A percentile compares a stretch with the other conserved stretches of the same genome.
Conservation (phyloP, 2,329 filamentous ascomycete species). For the Aureobasidium uvarum region DNA sequence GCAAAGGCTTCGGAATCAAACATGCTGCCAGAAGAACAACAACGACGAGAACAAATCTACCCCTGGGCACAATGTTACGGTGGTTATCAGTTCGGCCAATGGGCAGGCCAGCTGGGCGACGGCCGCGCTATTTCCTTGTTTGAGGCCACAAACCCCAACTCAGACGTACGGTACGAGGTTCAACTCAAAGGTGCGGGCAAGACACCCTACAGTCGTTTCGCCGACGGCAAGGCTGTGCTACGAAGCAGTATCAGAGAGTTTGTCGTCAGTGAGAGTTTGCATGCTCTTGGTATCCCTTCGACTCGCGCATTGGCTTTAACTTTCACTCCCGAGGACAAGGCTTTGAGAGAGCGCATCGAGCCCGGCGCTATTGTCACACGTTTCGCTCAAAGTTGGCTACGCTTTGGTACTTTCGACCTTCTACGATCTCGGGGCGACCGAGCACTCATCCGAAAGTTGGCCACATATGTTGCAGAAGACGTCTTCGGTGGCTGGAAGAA, state of each 20-base stretch:
- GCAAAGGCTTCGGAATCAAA: constrained; percentile 40
- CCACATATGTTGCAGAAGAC: constrained; percentile 81
- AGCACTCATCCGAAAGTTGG: constrained; percentile 67
- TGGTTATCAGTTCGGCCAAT: constrained; percentile 69
- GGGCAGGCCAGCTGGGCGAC: constrained; percentile 95
- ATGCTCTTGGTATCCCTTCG: constrained; percentile 80
- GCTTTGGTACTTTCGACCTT: constrained; percentile 96
- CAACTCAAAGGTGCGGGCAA: constrained; percentile 92
- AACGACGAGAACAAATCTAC: constrained; percentile 68
- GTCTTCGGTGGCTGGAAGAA: constrained; percentile 85
- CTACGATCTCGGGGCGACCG: constrained; percentile 78
- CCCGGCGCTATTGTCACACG: constrained; percentile 89
- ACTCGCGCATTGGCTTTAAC: constrained; percentile 84
- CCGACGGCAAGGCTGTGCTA: constrained; percentile 91
- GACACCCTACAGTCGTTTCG: constrained; percentile 94
- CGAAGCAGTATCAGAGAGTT: constrained; percentile 93
- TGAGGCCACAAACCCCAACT: constrained; percentile 73
- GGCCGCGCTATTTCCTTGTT: constrained; percentile 93
- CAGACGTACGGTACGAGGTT: constrained; percentile 76
- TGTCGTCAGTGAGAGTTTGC: constrained; percentile 82
- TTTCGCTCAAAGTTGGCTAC: constrained; percentile 87
- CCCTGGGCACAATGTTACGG: constrained; percentile 99
- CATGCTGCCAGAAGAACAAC: constrained; percentile 51
- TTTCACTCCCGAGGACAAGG: constrained; percentile 67
- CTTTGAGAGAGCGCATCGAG: constrained; percentile 76